Evolutionary conservation across 805 yeast species (phyloP).

Genomic region (Ogataea pignaliae): DNA sequence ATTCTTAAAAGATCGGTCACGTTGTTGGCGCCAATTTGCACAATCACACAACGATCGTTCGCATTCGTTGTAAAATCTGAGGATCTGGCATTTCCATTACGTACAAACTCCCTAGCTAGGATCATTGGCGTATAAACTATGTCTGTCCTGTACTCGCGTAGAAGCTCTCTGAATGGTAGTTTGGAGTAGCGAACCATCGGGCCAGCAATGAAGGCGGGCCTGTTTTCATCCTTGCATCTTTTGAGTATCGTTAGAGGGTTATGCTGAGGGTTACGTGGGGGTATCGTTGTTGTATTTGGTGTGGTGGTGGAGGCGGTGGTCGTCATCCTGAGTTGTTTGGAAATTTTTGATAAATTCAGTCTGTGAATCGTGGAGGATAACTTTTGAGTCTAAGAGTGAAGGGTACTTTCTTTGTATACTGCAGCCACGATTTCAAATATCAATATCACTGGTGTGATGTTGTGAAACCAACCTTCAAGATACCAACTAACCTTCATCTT

Average conservation of each 20-base stretch:
- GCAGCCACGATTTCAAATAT: too few species aligned
- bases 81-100: constrained; percentile 73
- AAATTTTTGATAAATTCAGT: too few species aligned
- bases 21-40: constrained; percentile 89
- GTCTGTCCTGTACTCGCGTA: constrained; percentile 69
- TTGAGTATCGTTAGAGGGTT: constrained; percentile 51
- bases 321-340: too few species aligned
- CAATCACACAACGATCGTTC: constrained; percentile 66
- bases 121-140: constrained; percentile 96
- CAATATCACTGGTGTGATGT: too few species aligned
- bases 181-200: constrained; percentile 98
- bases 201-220: constrained; percentile 70
- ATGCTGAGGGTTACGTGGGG: constrained; percentile 38
- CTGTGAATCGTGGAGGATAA: too few species aligned
- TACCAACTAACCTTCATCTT: too few species aligned
- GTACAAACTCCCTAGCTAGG: constrained; percentile 87
- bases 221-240: constrained; percentile 39
- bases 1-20: constrained; percentile 76
- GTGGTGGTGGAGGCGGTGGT: neutral
- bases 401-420: too few species aligned
- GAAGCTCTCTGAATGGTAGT: constrained; percentile 81
- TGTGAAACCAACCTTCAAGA: too few species aligned
- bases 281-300: constrained; percentile 15
- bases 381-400: too few species aligned
- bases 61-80: constrained; percentile 82